Evolutionary conservation across 306 rosid species (phyloP).

Genomic region (Mucuna pruriens): DNA sequence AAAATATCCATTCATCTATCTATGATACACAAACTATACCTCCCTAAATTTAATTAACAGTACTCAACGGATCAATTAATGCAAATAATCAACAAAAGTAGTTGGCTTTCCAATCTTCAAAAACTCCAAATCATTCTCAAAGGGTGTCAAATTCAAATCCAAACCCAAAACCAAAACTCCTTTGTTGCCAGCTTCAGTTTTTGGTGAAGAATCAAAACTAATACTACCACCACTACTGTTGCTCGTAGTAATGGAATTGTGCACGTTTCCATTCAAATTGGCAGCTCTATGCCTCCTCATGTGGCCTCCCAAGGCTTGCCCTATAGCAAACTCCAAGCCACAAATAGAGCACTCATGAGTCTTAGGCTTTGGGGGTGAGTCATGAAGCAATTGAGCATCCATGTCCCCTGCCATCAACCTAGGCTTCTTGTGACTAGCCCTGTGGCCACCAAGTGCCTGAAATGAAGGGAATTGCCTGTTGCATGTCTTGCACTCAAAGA

Average conservation of each 20-base stretch:
- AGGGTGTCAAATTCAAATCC: slow-evolving; percentile 94
- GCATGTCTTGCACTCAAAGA: slow-evolving; percentile 96
- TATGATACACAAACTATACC: slow-evolving; percentile 26
- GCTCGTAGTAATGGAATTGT: slow-evolving; percentile 18
- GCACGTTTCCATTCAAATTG: slow-evolving; percentile 31
- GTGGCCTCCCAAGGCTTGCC: slow-evolving; percentile 97
- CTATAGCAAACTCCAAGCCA: slow-evolving; percentile 88
- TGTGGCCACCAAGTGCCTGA: slow-evolving; percentile 96
- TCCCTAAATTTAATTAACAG: slow-evolving; percentile 8
- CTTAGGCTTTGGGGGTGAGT: slow-evolving; percentile 70
- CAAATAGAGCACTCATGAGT: slow-evolving; percentile 89
- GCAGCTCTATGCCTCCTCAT: slow-evolving; percentile 89
- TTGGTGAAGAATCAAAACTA: slow-evolving; percentile 39
- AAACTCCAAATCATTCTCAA: slow-evolving; percentile 79
- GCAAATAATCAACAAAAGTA: slow-evolving; percentile 58
- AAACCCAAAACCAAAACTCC: slow-evolving; percentile 73
- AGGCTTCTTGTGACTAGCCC: slow-evolving; percentile 96
- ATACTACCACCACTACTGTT: slow-evolving; percentile 8
- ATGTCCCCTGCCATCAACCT: slow-evolving; percentile 45
- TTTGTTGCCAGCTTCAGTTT: slow-evolving; percentile 43
- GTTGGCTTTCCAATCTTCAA: slow-evolving; percentile 61
- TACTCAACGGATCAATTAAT: slow-evolving; percentile 41
- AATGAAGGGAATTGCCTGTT: slow-evolving; percentile 83
- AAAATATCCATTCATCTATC: background rate
- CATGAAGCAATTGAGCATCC: slow-evolving; percentile 42